phyloP scores from a whole-genome alignment of 371 early-diverging fungal species.

The Zychaea mexicana region DNA sequence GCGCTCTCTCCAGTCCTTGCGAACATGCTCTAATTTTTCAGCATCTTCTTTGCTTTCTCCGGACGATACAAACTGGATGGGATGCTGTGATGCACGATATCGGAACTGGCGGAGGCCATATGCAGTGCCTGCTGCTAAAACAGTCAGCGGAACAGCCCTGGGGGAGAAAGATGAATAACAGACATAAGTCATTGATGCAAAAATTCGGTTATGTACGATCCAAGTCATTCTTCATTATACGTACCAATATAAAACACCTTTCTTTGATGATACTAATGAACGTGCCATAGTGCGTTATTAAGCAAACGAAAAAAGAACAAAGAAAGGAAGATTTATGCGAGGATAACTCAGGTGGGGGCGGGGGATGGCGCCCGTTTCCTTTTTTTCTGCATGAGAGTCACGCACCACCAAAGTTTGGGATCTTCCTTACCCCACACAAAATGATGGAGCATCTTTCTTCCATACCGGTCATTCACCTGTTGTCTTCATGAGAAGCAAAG shows the following conservation, averaged over 20 bases:
- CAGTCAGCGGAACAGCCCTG: background rate
- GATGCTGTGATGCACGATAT: background rate
- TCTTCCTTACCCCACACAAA: too few species aligned
- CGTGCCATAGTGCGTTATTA: background rate
- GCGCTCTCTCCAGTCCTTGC: slow-evolving; percentile 37
- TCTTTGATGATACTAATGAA: background rate
- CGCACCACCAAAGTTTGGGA: background rate
- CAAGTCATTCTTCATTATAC: too few species aligned
- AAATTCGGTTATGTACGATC: background rate
- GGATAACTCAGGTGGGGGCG: too few species aligned
- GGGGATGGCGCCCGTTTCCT: too few species aligned
- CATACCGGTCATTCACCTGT: too few species aligned
- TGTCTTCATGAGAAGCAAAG: too few species aligned
- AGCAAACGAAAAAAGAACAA: background rate
- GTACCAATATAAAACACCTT: background rate
- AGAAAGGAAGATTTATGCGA: background rate
- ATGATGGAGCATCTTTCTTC: too few species aligned
- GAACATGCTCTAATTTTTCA: slow-evolving; percentile 32
- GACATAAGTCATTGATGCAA: background rate
- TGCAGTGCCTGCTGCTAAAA: background rate
- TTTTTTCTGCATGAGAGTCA: background rate
- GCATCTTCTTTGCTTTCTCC: slow-evolving; percentile 30
- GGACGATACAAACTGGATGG: slow-evolving; percentile 22
- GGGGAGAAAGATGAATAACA: background rate
- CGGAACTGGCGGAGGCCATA: slow-evolving; percentile 2